Evolutionary conservation across 352 stramenopile species (phyloP), one percentile per base, ranked within the genome.

Genomic region (Pseudoperonospora humuli): DNA sequence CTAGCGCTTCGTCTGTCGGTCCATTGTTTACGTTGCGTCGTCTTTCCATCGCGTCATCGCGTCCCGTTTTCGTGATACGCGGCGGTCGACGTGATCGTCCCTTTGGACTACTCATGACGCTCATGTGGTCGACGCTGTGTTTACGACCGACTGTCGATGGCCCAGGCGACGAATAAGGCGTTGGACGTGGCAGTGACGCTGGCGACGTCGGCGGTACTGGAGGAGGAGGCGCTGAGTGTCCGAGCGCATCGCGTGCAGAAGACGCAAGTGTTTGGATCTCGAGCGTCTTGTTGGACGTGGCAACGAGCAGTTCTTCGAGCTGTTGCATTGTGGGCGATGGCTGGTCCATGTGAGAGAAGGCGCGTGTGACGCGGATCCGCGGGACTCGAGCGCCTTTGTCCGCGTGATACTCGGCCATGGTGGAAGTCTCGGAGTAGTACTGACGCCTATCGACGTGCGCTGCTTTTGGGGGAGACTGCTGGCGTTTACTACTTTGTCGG

Each of bases 271-370:
- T 45, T 10, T 64, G 70, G 52, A 82, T 72, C 46, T 83, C 69
- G n/a, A 84, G 50, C 6, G 67, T 83, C 54, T 84, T 84, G 36
- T 36, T 53, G 31, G 55, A 50, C 11, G 54, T 46, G 7, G 34
- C 46, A 26, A 28, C 10, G 15, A 63, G 42, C 5, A 57, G 17
- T 27, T 52, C 44, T 14, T 62, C 40, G 8, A 70, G 47, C 26
- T 71, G 32, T n/a, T 60, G 67, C 41, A 65, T 37, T 29, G 52
- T 66, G 7, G 63, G 18, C 14, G 10, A 9, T 1, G 69, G 64
- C 33, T 76, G 64, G 24, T 86, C 67, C 26, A 84, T 69, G 54
- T 86, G 71, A 21, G 75, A 76, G 59, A 86, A 86, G 11, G 75
- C 75, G 50, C 75, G 69, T 7, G 45, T 57, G 20, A 62, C 52